Percentiles rank a stretch among this genome's conserved stretches.
Conservation (phyloP, 2,329 filamentous ascomycete species). For the Paracoccidioides brasiliensis region DNA sequence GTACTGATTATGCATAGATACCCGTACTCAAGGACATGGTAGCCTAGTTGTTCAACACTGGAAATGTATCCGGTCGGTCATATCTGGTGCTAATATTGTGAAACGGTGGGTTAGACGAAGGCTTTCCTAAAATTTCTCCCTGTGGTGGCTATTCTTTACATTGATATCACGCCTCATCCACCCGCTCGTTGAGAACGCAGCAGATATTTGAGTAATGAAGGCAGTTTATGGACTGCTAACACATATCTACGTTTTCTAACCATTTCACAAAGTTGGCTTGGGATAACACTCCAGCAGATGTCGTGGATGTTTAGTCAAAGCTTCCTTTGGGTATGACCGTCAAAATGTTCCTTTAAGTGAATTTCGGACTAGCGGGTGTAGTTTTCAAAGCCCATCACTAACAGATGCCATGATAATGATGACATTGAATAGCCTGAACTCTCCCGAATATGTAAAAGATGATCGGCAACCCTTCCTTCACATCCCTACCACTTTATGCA, state of each 20-base stretch:
- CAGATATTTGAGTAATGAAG: conserved; percentile 6
- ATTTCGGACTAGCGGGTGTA: neutral
- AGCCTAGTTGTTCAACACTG: conserved; percentile 6
- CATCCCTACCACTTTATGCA: conserved; percentile 1
- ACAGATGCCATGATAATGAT: neutral
- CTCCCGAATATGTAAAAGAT: conserved; percentile 45
- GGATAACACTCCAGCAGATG: conserved; percentile 43
- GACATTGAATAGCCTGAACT: conserved; percentile 32
- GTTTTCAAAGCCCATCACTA: conserved; percentile 1
- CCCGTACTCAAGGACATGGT: conserved; percentile 89
- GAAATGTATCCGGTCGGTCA: neutral
- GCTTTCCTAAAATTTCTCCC: conserved; percentile 77
- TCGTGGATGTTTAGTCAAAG: conserved; percentile 47
- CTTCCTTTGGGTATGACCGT: conserved; percentile 45
- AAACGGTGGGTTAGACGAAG: conserved; percentile 43
- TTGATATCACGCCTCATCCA: conserved; percentile 37
- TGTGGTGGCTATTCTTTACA: conserved; percentile 66
- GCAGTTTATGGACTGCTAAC: conserved; percentile 1
- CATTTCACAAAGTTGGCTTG: conserved; percentile 50
- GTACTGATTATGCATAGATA: conserved; percentile 39
- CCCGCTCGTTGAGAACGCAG: neutral
- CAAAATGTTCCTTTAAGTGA: neutral
- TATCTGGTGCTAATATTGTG: conserved; percentile 1
- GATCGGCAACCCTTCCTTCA: neutral
- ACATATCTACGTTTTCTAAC: conserved; percentile 57